Conservation (phyloP, 371 early-diverging fungal species). For the Lichtheimia ramosa region DNA sequence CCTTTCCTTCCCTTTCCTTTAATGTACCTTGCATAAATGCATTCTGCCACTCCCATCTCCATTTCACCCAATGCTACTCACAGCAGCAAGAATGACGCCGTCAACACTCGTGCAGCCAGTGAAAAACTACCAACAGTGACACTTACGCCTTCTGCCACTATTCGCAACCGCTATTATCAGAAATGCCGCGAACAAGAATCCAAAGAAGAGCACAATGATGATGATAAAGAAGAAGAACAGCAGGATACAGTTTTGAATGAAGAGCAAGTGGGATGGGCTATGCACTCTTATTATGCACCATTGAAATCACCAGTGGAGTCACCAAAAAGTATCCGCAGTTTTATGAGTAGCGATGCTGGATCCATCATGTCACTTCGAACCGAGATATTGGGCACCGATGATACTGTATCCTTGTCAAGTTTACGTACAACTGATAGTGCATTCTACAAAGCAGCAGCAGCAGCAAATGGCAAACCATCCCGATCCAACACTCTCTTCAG, state of each 20-base stretch:
- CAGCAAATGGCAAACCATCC: constrained; percentile 8
- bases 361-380: constrained; percentile 29
- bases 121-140: constrained; percentile 7
- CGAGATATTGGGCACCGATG: constrained; percentile 17
- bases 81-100: constrained; percentile 2
- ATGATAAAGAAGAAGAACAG: constrained; percentile 2
- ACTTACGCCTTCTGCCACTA: constrained; percentile 38
- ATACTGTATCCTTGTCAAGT: constrained; percentile 14
- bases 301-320: constrained; percentile 18
- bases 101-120: too few relatives aligned
- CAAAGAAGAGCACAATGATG: not conserved
- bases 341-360: constrained; percentile 18
- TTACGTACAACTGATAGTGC: constrained; percentile 20
- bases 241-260: constrained; percentile 1
- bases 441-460: constrained; percentile 10
- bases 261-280: constrained; percentile 17
- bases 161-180: constrained; percentile 43
- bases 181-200: constrained; percentile 14
- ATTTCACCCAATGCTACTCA: constrained; percentile 3
- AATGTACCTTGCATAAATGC: constrained; percentile 9
- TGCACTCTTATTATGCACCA: constrained; percentile 23
- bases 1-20: constrained; percentile 12
- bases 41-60: constrained; percentile 1
- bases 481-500: constrained; percentile 21
- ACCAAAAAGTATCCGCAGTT: constrained; percentile 20